Evolutionary conservation across 257 asterid genomes (phyloP).

Genomic region (Catharanthus roseus): DNA sequence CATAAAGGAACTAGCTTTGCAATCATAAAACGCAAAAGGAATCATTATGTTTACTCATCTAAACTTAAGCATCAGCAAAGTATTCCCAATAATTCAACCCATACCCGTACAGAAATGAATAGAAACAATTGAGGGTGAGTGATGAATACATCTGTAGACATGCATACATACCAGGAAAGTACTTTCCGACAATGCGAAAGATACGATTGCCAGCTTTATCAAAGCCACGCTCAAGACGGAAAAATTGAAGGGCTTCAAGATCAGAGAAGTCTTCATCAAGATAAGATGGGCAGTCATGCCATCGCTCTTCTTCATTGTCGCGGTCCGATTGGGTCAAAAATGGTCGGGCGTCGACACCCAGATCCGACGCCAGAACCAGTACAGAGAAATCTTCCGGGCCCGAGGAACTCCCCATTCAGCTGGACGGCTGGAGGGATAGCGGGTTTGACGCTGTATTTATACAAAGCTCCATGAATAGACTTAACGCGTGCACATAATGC

Average conservation of each 20-base stretch:
- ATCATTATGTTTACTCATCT: neutral
- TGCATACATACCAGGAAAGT: constrained; percentile 66
- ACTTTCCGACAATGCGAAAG: constrained; percentile 84
- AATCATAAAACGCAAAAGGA: neutral
- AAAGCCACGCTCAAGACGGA: constrained; percentile 64
- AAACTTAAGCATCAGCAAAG: neutral
- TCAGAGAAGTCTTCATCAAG: constrained; percentile 75
- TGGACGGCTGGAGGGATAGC: too few species aligned
- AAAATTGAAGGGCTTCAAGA: constrained; percentile 71
- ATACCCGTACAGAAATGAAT: neutral
- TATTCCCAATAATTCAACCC: neutral
- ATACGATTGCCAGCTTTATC: constrained; percentile 73
- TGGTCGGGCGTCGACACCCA: constrained; percentile 80
- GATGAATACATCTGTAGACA: constrained; percentile 9
- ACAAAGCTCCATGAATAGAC: too few species aligned
- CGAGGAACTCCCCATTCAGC: constrained; percentile 26
- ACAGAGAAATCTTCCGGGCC: constrained; percentile 69
- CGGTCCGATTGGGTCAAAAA: constrained; percentile 48
- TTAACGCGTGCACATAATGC: too few species aligned
- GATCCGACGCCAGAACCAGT: constrained; percentile 88
- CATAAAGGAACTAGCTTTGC: neutral
- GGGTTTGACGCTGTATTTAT: too few species aligned
- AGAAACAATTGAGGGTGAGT: neutral
- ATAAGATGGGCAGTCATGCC: constrained; percentile 73
- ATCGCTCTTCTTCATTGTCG: constrained; percentile 42